Evolutionary conservation across 1,139 yeast genomes (phyloP), one percentile per base, ranked within the genome.

Genomic region (Diutina sp.): DNA sequence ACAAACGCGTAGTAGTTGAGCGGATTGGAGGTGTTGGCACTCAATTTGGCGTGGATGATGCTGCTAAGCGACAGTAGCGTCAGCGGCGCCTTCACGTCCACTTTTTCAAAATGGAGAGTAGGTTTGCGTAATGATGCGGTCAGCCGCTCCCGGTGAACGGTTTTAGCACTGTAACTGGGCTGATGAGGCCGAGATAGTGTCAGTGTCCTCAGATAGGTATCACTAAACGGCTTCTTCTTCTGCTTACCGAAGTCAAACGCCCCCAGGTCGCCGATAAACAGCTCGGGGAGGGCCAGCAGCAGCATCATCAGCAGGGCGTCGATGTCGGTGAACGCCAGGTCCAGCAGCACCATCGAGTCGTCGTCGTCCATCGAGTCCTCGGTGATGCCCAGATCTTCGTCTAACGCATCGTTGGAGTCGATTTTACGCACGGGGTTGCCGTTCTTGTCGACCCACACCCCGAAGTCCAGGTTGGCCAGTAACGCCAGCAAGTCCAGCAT

Each of bases 1-100:
- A 77, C 88, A 67, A 80, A 82, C 5, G 76, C 65, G 64, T 78
- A 86, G 60, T 75, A 81, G 16, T 75, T 77, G 56, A 85, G 68
- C 0, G 86, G 84, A 59, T 82, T 78, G 4, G 67, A 68, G 28
- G 72, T 70, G 6, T 73, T 69, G 2, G 73, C 67, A 56, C 66
- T 71, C 56, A 64, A 67, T 58, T 72, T 72, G 57, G 67, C 71
- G 61, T 63, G 72, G 46, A 80, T 76, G 62, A 80, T 63, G 14
- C 45, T 21, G 41, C 18, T 18, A 12, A 50, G 32, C 3, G 35
- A 38, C 45, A 32, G 44, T 2, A 8, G 25, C 8, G 53, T 50
- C 12, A 6, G 25, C 5, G 53, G 44, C 3, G 28, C 53, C 28
- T 32, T 29, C 1, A 38, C 41, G 12, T 30, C 28, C 8, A 50